phyloP scores from a whole-genome alignment of 2,329 filamentous ascomycete genomes.

The Apiospora aurea region DNA sequence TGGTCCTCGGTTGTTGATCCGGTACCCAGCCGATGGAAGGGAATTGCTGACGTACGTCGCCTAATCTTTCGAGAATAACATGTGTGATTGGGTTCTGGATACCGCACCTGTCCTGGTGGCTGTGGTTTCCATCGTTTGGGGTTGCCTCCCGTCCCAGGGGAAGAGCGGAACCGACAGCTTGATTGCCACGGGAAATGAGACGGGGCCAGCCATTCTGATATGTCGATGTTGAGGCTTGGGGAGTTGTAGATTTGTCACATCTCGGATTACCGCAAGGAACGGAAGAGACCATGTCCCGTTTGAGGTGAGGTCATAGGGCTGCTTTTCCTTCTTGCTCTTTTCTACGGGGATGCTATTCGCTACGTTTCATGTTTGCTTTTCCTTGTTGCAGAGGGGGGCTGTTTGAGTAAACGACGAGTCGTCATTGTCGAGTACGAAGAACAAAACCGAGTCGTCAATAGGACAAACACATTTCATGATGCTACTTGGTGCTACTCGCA shows the following conservation, averaged over 20 bases:
- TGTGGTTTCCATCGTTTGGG: not conserved
- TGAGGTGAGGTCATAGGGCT: slow-evolving; percentile 2
- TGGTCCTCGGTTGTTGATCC: not conserved
- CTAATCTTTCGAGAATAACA: not conserved
- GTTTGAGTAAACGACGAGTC: not conserved
- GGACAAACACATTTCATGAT: not conserved
- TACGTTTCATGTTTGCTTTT: slow-evolving; percentile 14
- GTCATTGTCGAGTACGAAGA: not conserved
- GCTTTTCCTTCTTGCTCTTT: not conserved
- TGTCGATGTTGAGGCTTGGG: not conserved
- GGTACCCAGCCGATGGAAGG: not conserved
- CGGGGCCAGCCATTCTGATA: not conserved
- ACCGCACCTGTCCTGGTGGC: not conserved
- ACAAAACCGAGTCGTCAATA: slow-evolving; percentile 3
- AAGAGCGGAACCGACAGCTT: not conserved
- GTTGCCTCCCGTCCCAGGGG: not conserved
- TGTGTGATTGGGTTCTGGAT: not conserved
- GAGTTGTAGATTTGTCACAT: slow-evolving; percentile 9
- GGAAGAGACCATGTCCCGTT: not conserved
- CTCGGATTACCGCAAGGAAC: not conserved
- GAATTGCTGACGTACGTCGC: slow-evolving; percentile 2
- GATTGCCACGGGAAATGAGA: slow-evolving; percentile 8
- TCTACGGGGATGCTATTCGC: not conserved
- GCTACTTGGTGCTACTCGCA: not conserved
- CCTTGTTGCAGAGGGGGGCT: not conserved